These are phyloP conservation scores for Solanum sejunctum DNA, from an alignment of 257 asterid genomes.

Conservation along the genomic window DNA sequence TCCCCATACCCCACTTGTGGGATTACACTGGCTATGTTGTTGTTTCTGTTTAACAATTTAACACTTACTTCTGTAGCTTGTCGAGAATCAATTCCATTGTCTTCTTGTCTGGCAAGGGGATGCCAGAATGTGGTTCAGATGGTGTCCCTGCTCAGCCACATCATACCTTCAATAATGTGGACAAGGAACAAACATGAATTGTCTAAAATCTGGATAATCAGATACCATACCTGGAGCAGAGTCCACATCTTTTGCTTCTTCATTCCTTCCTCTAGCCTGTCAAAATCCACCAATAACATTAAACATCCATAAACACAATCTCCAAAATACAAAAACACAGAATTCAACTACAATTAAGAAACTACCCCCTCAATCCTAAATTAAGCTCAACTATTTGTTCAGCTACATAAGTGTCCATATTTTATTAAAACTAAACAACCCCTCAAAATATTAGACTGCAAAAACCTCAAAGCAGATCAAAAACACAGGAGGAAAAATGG, in stretches of 20 bases:
- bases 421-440: not conserved
- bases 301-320: slow-evolving; percentile 6
- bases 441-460: not conserved
- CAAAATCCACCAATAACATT: slow-evolving; percentile 26
- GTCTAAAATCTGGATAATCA: not conserved
- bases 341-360: not conserved
- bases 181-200: not conserved
- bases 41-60: not conserved
- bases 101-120: slow-evolving; percentile 75
- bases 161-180: not conserved
- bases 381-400: not conserved
- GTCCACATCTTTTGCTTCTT: slow-evolving; percentile 31
- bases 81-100: slow-evolving; percentile 66
- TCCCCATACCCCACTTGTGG: too few species aligned
- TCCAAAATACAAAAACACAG: slow-evolving; percentile 10
- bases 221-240: slow-evolving; percentile 51
- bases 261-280: slow-evolving; percentile 55
- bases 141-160: slow-evolving; percentile 52
- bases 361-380: not conserved
- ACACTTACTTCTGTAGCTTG: slow-evolving; percentile 89
- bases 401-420: not conserved
- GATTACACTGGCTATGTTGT: too few species aligned
- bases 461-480: not conserved
- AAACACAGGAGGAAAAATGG: slow-evolving; percentile 22
- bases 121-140: slow-evolving; percentile 21